A percentile compares a stretch with the other conserved stretches of the same genome.
These are phyloP conservation scores for Serendipita sp. DNA, from an alignment of 768 basidiomycete genomes.

Conservation along the genomic window DNA sequence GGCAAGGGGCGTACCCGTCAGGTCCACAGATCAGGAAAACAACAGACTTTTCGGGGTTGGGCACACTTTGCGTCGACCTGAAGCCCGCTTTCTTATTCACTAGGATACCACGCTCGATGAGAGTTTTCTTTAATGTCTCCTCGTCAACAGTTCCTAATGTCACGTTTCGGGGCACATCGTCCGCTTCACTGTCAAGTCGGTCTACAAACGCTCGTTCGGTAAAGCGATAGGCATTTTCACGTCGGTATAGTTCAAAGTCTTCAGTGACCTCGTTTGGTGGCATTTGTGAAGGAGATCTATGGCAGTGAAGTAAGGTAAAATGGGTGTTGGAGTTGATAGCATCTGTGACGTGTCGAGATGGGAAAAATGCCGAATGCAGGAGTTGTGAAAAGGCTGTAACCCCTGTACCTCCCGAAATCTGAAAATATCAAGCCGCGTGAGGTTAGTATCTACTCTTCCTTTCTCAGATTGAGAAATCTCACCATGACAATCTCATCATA, in stretches of 20 bases:
- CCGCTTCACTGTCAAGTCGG: conserved; percentile 14
- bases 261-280: conserved; percentile 49
- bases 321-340: conserved; percentile 25
- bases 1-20: conserved; percentile 40
- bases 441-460: background rate
- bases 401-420: conserved; percentile 83
- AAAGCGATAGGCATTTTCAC: conserved; percentile 37
- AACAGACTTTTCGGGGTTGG: conserved; percentile 23
- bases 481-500: conserved; percentile 80
- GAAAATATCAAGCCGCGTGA: background rate
- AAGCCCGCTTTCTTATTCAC: conserved; percentile 19
- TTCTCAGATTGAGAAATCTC: background rate
- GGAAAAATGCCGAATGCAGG: conserved; percentile 36
- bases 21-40: conserved; percentile 73
- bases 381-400: conserved; percentile 76
- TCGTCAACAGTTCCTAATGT: conserved; percentile 40
- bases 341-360: conserved; percentile 8
- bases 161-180: conserved; percentile 16
- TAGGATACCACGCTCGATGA: conserved; percentile 18
- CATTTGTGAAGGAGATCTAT: conserved; percentile 40
- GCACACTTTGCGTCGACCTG: conserved; percentile 12
- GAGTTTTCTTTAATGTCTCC: conserved; percentile 27
- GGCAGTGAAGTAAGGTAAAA: conserved; percentile 60
- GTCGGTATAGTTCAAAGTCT: conserved; percentile 33
- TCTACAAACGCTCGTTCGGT: conserved; percentile 49